Evolutionary conservation across 768 basidiomycete species (phyloP).

Genomic region (Suillus brevipes): DNA sequence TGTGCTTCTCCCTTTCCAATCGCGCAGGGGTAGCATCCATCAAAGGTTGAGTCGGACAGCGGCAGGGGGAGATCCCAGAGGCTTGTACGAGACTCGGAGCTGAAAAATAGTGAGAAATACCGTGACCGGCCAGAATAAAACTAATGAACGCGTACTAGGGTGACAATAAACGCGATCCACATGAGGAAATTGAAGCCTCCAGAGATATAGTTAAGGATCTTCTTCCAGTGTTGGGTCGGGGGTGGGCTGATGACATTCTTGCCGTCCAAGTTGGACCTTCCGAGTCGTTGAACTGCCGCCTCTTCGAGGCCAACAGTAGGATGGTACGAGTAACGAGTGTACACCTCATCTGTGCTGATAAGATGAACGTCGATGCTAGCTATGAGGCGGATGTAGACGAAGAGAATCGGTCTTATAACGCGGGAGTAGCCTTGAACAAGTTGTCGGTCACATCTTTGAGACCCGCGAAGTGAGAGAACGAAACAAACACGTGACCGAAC

Average conservation of each 20-base stretch:
- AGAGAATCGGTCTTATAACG: too few relatives aligned
- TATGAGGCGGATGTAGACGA: too few relatives aligned
- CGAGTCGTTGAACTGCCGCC: slow-evolving; percentile 42
- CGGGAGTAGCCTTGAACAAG: too few relatives aligned
- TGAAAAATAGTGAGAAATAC: slow-evolving; percentile 22
- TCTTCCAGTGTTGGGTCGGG: slow-evolving; percentile 47
- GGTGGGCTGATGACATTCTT: slow-evolving; percentile 53
- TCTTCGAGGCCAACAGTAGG: slow-evolving; percentile 48
- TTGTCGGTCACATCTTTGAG: too few relatives aligned
- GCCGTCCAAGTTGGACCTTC: slow-evolving; percentile 38
- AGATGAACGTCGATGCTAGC: slow-evolving; percentile 51
- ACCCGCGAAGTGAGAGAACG: too few relatives aligned
- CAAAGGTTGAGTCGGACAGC: too few relatives aligned
- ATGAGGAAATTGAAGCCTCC: slow-evolving; percentile 60
- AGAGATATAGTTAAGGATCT: slow-evolving; percentile 53
- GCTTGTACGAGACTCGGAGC: slow-evolving; percentile 55
- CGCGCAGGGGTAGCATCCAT: slow-evolving; percentile 26
- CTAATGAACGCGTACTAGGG: slow-evolving; percentile 32
- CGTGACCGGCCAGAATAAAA: background rate
- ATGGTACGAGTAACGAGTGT: slow-evolving; percentile 43
- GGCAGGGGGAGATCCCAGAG: too few relatives aligned
- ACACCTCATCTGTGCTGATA: slow-evolving; percentile 41
- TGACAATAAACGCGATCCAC: slow-evolving; percentile 54
- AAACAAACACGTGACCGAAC: too few relatives aligned
- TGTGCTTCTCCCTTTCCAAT: slow-evolving; percentile 43